A percentile compares a stretch with the other conserved stretches of the same genome.
phyloP scores from a whole-genome alignment of 148 eudicot genomes.

The Camellia granthamiana region DNA sequence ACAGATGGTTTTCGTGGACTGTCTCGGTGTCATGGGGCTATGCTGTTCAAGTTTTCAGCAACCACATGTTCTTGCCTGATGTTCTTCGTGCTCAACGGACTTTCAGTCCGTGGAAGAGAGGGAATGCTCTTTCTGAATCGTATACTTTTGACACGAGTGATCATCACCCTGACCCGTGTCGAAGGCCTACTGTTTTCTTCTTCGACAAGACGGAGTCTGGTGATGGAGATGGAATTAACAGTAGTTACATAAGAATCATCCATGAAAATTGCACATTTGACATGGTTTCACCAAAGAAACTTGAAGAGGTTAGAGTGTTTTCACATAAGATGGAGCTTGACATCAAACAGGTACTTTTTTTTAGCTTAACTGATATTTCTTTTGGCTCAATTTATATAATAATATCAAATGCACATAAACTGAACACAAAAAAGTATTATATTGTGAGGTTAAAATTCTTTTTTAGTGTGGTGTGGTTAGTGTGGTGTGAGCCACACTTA shows the following conservation, averaged over 20 bases:
- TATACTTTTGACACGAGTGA: conserved; percentile 36
- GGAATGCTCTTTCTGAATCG: conserved; percentile 3
- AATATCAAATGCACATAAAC: too few relatives aligned
- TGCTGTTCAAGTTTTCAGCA: conserved; percentile 50
- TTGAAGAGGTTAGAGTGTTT: conserved; percentile 49
- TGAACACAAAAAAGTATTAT: too few relatives aligned
- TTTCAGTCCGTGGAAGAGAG: conserved; percentile 47
- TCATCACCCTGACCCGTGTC: conserved; percentile 47
- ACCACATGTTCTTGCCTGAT: conserved; percentile 40
- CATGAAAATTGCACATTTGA: conserved; percentile 54
- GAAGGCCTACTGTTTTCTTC: conserved; percentile 55
- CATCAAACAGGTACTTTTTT: conserved; percentile 45
- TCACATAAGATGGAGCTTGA: conserved; percentile 45
- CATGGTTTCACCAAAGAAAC: conserved; percentile 46
- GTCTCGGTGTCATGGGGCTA: conserved; percentile 88
- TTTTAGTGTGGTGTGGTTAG: too few relatives aligned
- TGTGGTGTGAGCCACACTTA: too few relatives aligned
- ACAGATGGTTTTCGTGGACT: conserved; percentile 81
- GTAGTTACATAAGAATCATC: conserved; percentile 41
- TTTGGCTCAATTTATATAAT: too few relatives aligned
- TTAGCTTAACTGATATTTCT: too few relatives aligned
- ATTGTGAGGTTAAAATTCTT: too few relatives aligned
- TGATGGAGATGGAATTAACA: conserved; percentile 16
- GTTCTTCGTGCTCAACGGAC: conserved; percentile 43
- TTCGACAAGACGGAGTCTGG: conserved; percentile 32